Evolutionary conservation across 2,329 filamentous ascomycete genomes (phyloP), one percentile per base, ranked within the genome.

Genomic region (Pseudopyricularia cyperi): DNA sequence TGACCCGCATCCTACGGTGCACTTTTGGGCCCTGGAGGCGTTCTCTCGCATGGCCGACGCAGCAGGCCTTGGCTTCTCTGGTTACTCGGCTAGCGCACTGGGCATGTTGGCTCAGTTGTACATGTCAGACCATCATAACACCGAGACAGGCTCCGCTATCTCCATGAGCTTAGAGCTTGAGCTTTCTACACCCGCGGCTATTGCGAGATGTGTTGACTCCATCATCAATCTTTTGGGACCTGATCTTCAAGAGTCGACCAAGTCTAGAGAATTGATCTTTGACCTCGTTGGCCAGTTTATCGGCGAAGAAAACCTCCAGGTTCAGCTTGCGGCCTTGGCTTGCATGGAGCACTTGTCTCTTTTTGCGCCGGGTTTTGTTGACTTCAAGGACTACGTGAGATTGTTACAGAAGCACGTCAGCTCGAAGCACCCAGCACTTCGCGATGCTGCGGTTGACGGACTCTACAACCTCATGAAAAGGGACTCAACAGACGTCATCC

Each of bases 81-180:
- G 83, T 34, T 96, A 91, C 61, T 90, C 96, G 19, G 85, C 89
- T 0, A 89, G 89, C 60, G 90, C 89, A 0, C 76, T 98, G 19
- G 93, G 91, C 4, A 94, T 98, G 83, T 76, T 97, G 19, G 89
- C 89, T 19, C 91, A 96, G 62, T 75, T 97, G 1, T 98, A 96
- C 65, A 84, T 90, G 34, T 85, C 85, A 0, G 93, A 98, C 62
- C 88, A 87, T 0, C 93, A 98, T 64, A 91, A 95, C 63, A 75
- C 87, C 26, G 90, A 97, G 63, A 82, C 88, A 22, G 74, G 81
- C 4, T 87, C 87, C 1, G 73, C 87, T 39, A 83, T 89, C 7
- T 89, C 87, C 1, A 96, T 93, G 61, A 97, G 95, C 63, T 77
- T 95, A 34, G 90, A 96, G 66, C 75, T 94, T 59, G 88, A 93